Percentiles rank a stretch among this genome's conserved stretches.
These are phyloP conservation scores for Helicocarpus griseus DNA, from an alignment of 2,329 filamentous ascomycete genomes.

Conservation along the genomic window DNA sequence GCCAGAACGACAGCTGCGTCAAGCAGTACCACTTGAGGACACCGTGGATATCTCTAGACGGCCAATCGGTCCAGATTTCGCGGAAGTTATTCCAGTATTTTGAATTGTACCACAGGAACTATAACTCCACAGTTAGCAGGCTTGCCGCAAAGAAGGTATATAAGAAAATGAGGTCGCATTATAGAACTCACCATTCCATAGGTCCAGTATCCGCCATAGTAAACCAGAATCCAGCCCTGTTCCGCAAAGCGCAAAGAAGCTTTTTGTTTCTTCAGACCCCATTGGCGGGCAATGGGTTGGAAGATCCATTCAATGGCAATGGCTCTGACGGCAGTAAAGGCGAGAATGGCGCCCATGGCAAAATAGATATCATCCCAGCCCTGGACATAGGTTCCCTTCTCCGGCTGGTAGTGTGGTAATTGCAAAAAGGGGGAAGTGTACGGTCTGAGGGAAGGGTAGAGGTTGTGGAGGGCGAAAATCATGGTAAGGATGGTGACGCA, in stretches of 20 bases:
- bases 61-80: slow-evolving; percentile 79
- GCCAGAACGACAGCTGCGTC: slow-evolving; percentile 81
- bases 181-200: slow-evolving; percentile 62
- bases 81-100: slow-evolving; percentile 67
- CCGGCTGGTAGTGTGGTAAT: slow-evolving; percentile 69
- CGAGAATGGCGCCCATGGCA: slow-evolving; percentile 66
- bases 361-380: slow-evolving; percentile 73
- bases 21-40: slow-evolving; percentile 84
- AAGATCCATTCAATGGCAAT: slow-evolving; percentile 80
- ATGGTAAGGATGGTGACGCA: slow-evolving; percentile 78
- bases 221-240: slow-evolving; percentile 83
- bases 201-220: slow-evolving; percentile 72
- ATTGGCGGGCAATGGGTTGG: slow-evolving; percentile 61
- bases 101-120: slow-evolving; percentile 75
- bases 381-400: slow-evolving; percentile 59
- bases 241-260: slow-evolving; percentile 77
- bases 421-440: slow-evolving; percentile 83
- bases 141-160: slow-evolving; percentile 2
- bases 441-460: slow-evolving; percentile 68
- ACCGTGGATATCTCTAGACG: slow-evolving; percentile 62
- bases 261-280: slow-evolving; percentile 69
- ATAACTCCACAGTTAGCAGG: slow-evolving; percentile 5
- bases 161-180: not conserved
- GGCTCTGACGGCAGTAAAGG: slow-evolving; percentile 80
- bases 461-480: slow-evolving; percentile 69